Percentiles rank a stretch among this genome's conserved stretches.
Conservation (phyloP, 169 alveolate genomes). For the Perkinsus olseni region DNA sequence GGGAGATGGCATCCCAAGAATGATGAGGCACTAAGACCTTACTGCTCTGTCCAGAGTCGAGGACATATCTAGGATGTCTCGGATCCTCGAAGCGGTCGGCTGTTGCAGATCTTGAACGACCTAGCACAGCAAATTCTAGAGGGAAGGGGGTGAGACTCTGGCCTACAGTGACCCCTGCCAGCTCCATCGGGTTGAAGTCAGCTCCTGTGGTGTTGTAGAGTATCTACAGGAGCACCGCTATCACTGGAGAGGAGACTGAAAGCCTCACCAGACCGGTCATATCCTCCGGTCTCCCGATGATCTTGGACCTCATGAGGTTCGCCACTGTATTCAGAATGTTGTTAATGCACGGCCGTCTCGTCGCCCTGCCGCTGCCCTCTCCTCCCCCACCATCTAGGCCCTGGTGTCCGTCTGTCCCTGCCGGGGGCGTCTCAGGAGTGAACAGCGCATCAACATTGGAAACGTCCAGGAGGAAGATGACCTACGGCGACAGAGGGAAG, state of each 20-base stretch:
- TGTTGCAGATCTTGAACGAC: not conserved
- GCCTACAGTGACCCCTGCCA: not conserved
- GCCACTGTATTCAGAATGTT: not conserved
- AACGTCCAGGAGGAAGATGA: not conserved
- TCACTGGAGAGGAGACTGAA: not conserved
- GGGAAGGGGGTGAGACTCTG: not conserved
- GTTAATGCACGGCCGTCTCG: not conserved
- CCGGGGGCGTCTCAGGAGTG: not conserved
- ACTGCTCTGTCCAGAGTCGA: not conserved
- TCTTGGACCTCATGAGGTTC: not conserved
- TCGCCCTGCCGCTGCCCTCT: not conserved
- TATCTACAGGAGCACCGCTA: not conserved
- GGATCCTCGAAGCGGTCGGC: not conserved
- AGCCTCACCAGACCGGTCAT: not conserved
- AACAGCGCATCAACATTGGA: not conserved
- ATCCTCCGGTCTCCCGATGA: not conserved
- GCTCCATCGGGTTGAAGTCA: not conserved
- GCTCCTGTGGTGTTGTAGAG: not conserved
- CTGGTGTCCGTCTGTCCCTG: not conserved
- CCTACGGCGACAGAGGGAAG: not conserved
- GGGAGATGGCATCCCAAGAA: not conserved
- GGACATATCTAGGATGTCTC: not conserved
- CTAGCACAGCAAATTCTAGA: not conserved
- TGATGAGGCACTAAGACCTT: not conserved
- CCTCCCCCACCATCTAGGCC: not conserved